These are phyloP conservation scores for Xylaria intraflava DNA, from an alignment of 495 filamentous ascomycete genomes.

Conservation along the genomic window DNA sequence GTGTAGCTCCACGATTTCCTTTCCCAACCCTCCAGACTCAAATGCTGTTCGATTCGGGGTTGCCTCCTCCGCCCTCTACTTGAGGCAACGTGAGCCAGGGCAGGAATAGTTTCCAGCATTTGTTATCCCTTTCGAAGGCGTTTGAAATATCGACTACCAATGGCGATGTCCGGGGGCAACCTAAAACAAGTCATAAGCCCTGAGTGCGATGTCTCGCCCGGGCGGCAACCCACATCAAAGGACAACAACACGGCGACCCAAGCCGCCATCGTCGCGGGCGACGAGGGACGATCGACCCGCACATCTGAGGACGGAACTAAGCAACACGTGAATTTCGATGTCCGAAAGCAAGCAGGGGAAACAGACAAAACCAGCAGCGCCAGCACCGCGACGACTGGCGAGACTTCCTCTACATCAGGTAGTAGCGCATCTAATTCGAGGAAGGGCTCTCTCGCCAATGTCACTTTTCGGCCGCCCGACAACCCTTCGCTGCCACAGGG, in stretches of 20 bases:
- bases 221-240: conserved; percentile 24
- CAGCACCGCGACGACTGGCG: conserved; percentile 26
- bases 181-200: conserved; percentile 29
- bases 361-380: conserved; percentile 24
- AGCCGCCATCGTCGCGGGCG: conserved; percentile 4
- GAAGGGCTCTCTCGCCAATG: conserved; percentile 38
- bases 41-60: conserved; percentile 34
- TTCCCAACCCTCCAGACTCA: conserved; percentile 17
- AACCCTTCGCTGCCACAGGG: conserved; percentile 43
- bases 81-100: conserved; percentile 40
- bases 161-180: conserved; percentile 23
- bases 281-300: conserved; percentile 13
- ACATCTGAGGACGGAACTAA: conserved; percentile 9
- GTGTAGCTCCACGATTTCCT: conserved; percentile 1
- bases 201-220: conserved; percentile 35
- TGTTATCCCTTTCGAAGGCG: neutral
- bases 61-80: conserved; percentile 42
- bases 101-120: conserved; percentile 20
- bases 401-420: conserved; percentile 27
- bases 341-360: conserved; percentile 17
- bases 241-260: conserved; percentile 4
- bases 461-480: conserved; percentile 34
- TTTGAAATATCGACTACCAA: neutral
- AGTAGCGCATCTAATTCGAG: conserved; percentile 33
- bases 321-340: conserved; percentile 9